Evolutionary conservation across 2,329 filamentous ascomycete genomes (phyloP).

Genomic region (Fusarium lyarnte): DNA sequence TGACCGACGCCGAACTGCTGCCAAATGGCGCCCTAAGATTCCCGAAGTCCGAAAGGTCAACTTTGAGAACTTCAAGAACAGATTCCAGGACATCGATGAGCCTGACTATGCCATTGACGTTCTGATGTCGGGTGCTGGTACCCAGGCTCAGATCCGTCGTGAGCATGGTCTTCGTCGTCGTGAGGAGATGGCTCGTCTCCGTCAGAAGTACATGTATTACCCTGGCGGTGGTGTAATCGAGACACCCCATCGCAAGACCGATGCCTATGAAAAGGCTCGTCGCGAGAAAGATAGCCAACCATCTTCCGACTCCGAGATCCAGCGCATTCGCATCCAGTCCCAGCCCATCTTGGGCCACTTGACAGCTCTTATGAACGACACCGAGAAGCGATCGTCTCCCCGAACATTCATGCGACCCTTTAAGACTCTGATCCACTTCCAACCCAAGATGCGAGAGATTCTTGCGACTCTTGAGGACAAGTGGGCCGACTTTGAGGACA

Average conservation of each 20-base stretch:
- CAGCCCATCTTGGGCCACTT: slow-evolving; percentile 53
- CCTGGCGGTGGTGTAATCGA: not conserved
- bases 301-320: slow-evolving; percentile 42
- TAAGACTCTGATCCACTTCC: slow-evolving; percentile 52
- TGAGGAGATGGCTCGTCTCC: slow-evolving; percentile 49
- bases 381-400: slow-evolving; percentile 48
- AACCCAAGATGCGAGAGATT: slow-evolving; percentile 53
- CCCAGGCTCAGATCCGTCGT: slow-evolving; percentile 52
- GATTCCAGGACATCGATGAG: slow-evolving; percentile 48
- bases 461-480: slow-evolving; percentile 53
- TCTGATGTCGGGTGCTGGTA: slow-evolving; percentile 47
- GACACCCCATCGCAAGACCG: slow-evolving; percentile 7
- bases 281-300: slow-evolving; percentile 40
- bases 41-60: slow-evolving; percentile 53
- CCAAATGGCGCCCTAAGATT: slow-evolving; percentile 55
- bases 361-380: slow-evolving; percentile 50
- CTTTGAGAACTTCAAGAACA: slow-evolving; percentile 57
- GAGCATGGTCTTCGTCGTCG: slow-evolving; percentile 50
- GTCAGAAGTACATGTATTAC: slow-evolving; percentile 44
- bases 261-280: slow-evolving; percentile 32
- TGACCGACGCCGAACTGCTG: slow-evolving; percentile 47
- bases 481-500: slow-evolving; percentile 52
- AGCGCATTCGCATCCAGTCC: slow-evolving; percentile 54
- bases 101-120: slow-evolving; percentile 54
- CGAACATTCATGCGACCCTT: slow-evolving; percentile 55